phyloP scores from a whole-genome alignment of 257 asterid species.

The Orobanche coerulescens region DNA sequence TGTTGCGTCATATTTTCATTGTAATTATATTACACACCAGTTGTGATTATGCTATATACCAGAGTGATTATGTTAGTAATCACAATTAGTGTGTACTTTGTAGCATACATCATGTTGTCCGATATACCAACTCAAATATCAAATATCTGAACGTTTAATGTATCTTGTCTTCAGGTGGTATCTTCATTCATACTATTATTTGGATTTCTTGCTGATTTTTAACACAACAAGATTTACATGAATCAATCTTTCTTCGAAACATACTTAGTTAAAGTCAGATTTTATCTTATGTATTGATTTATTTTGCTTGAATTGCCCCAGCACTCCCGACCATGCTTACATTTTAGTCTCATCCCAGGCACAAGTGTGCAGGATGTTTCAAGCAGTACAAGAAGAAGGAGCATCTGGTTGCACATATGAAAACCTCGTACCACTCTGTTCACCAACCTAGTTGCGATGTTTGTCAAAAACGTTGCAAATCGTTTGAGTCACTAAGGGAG shows the following conservation, averaged over 20 bases:
- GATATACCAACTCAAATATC: too few species aligned
- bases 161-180: background rate
- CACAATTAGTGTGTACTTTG: too few species aligned
- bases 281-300: too few species aligned
- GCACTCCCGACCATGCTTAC: background rate
- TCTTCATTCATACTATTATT: constrained; percentile 2
- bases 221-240: too few species aligned
- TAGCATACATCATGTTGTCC: too few species aligned
- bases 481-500: constrained; percentile 48
- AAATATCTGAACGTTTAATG: too few species aligned
- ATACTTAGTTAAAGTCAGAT: too few species aligned
- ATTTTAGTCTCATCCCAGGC: constrained; percentile 30
- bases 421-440: constrained; percentile 36
- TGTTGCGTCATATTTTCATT: too few species aligned
- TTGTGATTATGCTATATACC: too few species aligned
- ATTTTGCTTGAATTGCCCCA: background rate
- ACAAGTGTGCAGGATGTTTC: constrained; percentile 51
- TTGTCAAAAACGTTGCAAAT: constrained; percentile 44
- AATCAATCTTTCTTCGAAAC: too few species aligned
- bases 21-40: too few species aligned
- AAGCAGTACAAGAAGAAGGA: constrained; percentile 53
- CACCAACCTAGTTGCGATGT: constrained; percentile 53
- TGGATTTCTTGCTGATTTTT: background rate
- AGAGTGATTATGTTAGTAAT: too few species aligned
- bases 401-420: constrained; percentile 49